Evolutionary conservation across 129 eudicot species (phyloP).

Genomic region (Flaveria brownii): DNA sequence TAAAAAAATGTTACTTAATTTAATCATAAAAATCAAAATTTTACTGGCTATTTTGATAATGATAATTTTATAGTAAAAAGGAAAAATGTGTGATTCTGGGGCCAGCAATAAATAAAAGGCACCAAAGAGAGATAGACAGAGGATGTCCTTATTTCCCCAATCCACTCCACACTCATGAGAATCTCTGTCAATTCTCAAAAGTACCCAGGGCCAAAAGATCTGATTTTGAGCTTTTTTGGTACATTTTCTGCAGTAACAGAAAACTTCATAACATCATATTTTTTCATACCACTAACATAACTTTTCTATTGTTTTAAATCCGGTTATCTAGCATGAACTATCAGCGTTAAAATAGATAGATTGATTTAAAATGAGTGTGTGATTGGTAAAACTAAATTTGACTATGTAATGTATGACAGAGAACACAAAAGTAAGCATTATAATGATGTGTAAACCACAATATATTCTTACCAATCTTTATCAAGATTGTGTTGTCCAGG

Average conservation of each 20-base stretch:
- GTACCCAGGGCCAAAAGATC: not conserved
- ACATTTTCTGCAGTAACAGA: conserved; percentile 24
- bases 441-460: conserved; percentile 13
- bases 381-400: not conserved
- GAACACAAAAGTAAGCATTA: conserved; percentile 20
- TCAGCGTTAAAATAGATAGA: not conserved
- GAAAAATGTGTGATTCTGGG: conserved; percentile 16
- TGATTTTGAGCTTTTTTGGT: conserved; percentile 20
- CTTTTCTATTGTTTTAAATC: not conserved
- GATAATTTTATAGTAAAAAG: not conserved
- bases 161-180: conserved; percentile 32
- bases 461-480: not conserved
- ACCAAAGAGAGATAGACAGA: conserved; percentile 42
- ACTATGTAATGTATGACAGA: not conserved
- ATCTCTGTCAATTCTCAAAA: conserved; percentile 32
- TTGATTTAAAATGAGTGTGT: not conserved
- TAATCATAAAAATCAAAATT: not conserved
- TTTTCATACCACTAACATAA: not conserved
- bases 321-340: not conserved
- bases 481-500: conserved; percentile 26
- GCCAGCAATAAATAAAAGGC: conserved; percentile 27
- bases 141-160: conserved; percentile 19
- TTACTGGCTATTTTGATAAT: not conserved
- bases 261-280: conserved; percentile 14
- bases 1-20: too few species aligned